phyloP scores from a whole-genome alignment of 495 filamentous ascomycete genomes.

The Xylaria acuta region DNA sequence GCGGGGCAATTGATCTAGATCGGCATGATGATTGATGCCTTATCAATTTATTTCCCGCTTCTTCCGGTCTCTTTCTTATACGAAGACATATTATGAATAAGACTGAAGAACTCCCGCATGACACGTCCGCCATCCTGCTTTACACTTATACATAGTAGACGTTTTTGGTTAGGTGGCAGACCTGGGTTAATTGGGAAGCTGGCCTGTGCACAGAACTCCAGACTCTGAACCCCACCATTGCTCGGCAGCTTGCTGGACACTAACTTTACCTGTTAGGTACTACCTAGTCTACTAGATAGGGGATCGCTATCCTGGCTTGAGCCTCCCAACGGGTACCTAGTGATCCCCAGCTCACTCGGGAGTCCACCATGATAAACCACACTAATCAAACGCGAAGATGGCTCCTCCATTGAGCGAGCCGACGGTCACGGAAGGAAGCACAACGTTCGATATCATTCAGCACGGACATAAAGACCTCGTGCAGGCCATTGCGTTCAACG shows the following conservation, averaged over 20 bases:
- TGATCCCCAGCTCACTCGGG: neutral
- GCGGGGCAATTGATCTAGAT: neutral
- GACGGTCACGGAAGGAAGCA: conserved; percentile 28
- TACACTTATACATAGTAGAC: too few relatives aligned
- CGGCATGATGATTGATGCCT: neutral
- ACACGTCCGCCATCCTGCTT: too few relatives aligned
- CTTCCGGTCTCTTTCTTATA: neutral
- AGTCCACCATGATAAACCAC: neutral
- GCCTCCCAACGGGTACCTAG: neutral
- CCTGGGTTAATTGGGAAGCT: too few relatives aligned
- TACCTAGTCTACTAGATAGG: too few relatives aligned
- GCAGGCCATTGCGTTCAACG: conserved; percentile 72
- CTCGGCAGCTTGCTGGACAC: neutral
- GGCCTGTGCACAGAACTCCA: neutral
- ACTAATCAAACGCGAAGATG: conserved; percentile 25
- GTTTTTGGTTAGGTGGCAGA: too few relatives aligned
- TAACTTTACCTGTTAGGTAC: neutral
- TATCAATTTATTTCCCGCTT: neutral
- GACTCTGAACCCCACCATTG: neutral
- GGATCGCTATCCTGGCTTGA: neutral
- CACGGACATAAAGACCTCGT: conserved; percentile 74
- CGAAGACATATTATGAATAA: neutral
- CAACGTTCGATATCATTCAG: conserved; percentile 51
- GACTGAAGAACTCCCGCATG: neutral
- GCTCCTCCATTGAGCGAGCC: conserved; percentile 32